Evolutionary conservation across 192 early-diverging fungal genomes (phyloP).

Genomic region (Coemansia javaensis): DNA sequence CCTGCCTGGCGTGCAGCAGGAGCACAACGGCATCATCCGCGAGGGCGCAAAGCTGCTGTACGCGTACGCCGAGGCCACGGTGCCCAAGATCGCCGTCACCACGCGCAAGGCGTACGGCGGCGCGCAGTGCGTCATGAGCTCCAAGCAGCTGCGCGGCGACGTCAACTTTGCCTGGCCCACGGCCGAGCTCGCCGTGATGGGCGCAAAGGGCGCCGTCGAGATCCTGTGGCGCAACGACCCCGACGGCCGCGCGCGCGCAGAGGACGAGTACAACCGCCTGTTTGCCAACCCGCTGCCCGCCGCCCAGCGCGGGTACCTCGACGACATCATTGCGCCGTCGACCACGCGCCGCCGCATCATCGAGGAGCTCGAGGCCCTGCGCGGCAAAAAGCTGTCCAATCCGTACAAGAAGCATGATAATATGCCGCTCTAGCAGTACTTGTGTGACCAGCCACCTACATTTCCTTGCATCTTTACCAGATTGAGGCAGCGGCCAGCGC

Average conservation of each 20-base stretch:
- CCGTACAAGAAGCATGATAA: slow-evolving; percentile 95
- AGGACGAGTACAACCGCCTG: slow-evolving; percentile 82
- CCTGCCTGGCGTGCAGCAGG: slow-evolving; percentile 88
- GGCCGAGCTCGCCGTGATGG: slow-evolving; percentile 99
- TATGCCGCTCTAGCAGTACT: slow-evolving; percentile 68
- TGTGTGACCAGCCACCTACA: no score
- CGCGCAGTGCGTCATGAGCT: slow-evolving; percentile 96
- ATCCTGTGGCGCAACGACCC: slow-evolving; percentile 78
- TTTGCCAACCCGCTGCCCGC: slow-evolving; percentile 95
- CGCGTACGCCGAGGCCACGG: slow-evolving; percentile 94
- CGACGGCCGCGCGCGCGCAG: slow-evolving; percentile 57
- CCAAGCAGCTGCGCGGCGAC: slow-evolving; percentile 94
- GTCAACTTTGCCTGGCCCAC: slow-evolving; percentile 90
- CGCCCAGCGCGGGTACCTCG: slow-evolving; percentile 80
- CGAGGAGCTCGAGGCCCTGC: slow-evolving; percentile 79
- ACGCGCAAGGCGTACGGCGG: slow-evolving; percentile 97
- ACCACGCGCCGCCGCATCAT: slow-evolving; percentile 77
- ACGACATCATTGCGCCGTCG: slow-evolving; percentile 71
- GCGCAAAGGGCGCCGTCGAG: slow-evolving; percentile 94
- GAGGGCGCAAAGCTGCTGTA: slow-evolving; percentile 95
- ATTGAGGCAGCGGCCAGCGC: no score
- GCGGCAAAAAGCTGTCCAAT: slow-evolving; percentile 67
- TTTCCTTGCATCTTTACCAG: no score
- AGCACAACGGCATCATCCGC: slow-evolving; percentile 93
- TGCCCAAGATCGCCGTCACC: slow-evolving; percentile 93